Base-by-base conservation (phyloP, 495 filamentous ascomycete genomes). In the Aspergillus carlsbadensis region DNA sequence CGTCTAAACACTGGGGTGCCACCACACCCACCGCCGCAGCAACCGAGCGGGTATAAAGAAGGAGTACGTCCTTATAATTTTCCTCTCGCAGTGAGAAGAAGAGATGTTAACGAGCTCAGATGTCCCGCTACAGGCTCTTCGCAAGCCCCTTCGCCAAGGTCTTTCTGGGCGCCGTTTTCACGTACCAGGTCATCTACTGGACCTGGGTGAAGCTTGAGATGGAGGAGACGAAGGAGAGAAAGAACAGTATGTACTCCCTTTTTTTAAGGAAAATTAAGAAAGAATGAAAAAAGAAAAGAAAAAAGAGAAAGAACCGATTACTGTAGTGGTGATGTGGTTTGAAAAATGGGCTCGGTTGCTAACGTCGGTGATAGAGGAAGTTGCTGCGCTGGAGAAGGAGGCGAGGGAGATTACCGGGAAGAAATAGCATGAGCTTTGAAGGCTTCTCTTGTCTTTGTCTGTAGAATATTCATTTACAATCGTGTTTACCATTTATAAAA, bases 161-260 rank as follows among this genome's bases (percentile, higher is more conserved):
- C 56, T 87, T 96, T 63, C 80, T 97, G 8, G 85, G 91, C 47
- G 89, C 91, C 13, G 77, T 96, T 20, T 87, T 96, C 70, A 90
- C 87, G 0, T 98, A 96, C 73, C 94, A 98, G 69, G 64, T 90
- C 10, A 70, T 84, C 21, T 96, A 96, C 71, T 95, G 83, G 82
- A 72, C 77, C 18, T 98, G 93, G 94, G 56, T 84, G 70, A 94
- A 89, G 72, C 76, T 98, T n/a, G 93, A 97, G 73, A 80, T 77
- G 51, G 78, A 90, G 56, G 90, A 92, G 68, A 73, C 79, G 26
- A 89, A 84, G 71, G 72, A 78, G 10, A 77, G 86, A 41, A 84
- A 83, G 65, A 78, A 78, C 55, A 67, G 80, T 84, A 67, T 29
- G 71, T 75, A 33, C 41, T 31, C 6, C 14, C 33, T 11, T 1